These are phyloP conservation scores for Trichophyton rubrum DNA, from an alignment of 2,329 filamentous ascomycete species.

Conservation along the genomic window DNA sequence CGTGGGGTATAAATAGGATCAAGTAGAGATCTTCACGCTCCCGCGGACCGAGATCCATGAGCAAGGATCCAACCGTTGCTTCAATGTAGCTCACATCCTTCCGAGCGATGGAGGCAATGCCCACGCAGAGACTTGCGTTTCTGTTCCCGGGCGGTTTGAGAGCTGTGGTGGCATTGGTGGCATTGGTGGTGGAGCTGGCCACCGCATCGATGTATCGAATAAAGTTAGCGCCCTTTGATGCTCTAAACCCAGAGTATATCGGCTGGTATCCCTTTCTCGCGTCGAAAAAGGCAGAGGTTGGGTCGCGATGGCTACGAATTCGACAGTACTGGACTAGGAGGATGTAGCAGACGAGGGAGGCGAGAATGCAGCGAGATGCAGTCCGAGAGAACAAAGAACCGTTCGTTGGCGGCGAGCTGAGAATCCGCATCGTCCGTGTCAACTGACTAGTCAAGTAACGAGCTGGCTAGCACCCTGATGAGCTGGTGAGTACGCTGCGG, in stretches of 20 bases:
- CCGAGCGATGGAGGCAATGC: constrained; percentile 33
- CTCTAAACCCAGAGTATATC: constrained; percentile 18
- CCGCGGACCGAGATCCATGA: constrained; percentile 30
- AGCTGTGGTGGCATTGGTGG: constrained; percentile 16
- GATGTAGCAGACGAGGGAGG: constrained; percentile 17
- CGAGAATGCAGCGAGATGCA: constrained; percentile 5
- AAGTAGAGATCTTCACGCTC: constrained; percentile 34
- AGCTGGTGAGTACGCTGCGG: too few relatives aligned
- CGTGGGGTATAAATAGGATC: constrained; percentile 35
- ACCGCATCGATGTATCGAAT: constrained; percentile 14
- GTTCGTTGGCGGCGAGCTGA: background rate
- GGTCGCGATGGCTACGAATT: constrained; percentile 18
- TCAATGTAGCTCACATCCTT: constrained; percentile 30
- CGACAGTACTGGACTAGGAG: constrained; percentile 17
- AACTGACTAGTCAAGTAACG: too few relatives aligned
- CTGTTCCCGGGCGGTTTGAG: constrained; percentile 16
- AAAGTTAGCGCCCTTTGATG: constrained; percentile 16
- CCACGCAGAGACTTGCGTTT: constrained; percentile 28
- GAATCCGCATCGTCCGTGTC: constrained; percentile 1
- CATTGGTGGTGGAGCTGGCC: background rate
- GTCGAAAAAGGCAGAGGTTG: constrained; percentile 23
- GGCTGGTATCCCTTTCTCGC: constrained; percentile 18
- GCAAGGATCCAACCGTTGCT: constrained; percentile 32
- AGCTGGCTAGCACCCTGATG: too few relatives aligned
- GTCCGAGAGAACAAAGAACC: background rate